Conservation (phyloP, 108 stramenopile species). For the Skeletonema grethae region DNA sequence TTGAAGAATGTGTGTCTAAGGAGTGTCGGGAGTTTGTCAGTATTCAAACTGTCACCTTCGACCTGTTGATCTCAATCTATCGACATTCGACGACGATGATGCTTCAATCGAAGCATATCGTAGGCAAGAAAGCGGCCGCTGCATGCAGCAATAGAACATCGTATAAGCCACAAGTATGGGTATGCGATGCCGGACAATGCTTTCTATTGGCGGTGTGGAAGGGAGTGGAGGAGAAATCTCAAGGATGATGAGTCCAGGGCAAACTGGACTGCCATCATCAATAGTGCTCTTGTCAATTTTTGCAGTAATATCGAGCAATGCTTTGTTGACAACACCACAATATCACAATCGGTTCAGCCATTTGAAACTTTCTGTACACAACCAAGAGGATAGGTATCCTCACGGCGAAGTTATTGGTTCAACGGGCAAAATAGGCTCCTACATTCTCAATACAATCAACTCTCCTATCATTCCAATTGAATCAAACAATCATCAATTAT, state of each 20-base stretch:
- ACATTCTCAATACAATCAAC: constrained; percentile 30
- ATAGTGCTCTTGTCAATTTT: background rate
- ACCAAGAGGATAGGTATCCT: constrained; percentile 5
- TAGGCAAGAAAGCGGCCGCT: too few species aligned
- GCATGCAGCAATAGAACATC: too few species aligned
- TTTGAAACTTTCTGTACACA: background rate
- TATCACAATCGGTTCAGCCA: background rate
- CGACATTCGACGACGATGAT: too few species aligned
- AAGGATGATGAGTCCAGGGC: background rate
- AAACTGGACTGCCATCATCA: background rate
- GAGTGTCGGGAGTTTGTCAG: background rate
- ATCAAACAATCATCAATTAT: background rate
- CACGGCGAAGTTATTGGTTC: constrained; percentile 49
- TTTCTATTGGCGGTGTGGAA: too few species aligned
- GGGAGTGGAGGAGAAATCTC: too few species aligned
- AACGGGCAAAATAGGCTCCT: constrained; percentile 41
- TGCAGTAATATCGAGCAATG: background rate
- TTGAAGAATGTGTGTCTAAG: background rate
- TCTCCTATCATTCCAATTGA: background rate
- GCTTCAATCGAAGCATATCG: too few species aligned
- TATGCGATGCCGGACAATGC: too few species aligned
- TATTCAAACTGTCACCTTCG: background rate
- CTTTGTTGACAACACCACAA: background rate
- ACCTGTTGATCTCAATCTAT: too few species aligned
- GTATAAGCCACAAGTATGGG: too few species aligned